phyloP scores from a whole-genome alignment of 768 basidiomycete genomes.

The Coprinellus micaceus region DNA sequence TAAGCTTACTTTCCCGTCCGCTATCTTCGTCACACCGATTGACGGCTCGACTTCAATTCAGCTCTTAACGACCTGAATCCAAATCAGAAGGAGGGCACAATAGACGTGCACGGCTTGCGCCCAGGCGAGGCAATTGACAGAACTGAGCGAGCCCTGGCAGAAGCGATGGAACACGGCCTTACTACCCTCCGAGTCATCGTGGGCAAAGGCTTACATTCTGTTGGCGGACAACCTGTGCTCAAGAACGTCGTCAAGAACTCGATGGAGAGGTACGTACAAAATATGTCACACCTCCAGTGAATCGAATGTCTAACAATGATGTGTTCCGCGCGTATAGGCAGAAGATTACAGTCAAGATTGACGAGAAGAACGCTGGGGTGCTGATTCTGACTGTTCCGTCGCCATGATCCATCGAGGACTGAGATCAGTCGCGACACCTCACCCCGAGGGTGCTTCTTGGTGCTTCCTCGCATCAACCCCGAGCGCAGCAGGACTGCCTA shows the following conservation, averaged over 20 bases:
- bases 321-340: no score
- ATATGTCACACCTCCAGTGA: background rate
- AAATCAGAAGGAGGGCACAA: constrained; percentile 25
- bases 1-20: constrained; percentile 23
- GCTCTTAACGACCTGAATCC: constrained; percentile 34
- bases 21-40: background rate
- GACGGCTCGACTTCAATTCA: constrained; percentile 14
- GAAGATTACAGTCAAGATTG: constrained; percentile 63
- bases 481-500: no score
- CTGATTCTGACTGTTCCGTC: constrained; percentile 45
- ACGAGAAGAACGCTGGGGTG: constrained; percentile 72
- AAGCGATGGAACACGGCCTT: constrained; percentile 31
- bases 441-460: no score
- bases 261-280: constrained; percentile 57
- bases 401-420: no score
- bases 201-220: constrained; percentile 83
- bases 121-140: constrained; percentile 42
- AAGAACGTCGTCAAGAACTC: constrained; percentile 76
- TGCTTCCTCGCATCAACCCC: no score
- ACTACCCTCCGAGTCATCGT: constrained; percentile 42
- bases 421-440: no score
- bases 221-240: constrained; percentile 65
- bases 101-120: constrained; percentile 51
- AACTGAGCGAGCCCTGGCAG: constrained; percentile 41
- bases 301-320: constrained; percentile 30